Base-by-base conservation (phyloP, 2,329 filamentous ascomycete genomes). In the Cladosporium oxysporum region DNA sequence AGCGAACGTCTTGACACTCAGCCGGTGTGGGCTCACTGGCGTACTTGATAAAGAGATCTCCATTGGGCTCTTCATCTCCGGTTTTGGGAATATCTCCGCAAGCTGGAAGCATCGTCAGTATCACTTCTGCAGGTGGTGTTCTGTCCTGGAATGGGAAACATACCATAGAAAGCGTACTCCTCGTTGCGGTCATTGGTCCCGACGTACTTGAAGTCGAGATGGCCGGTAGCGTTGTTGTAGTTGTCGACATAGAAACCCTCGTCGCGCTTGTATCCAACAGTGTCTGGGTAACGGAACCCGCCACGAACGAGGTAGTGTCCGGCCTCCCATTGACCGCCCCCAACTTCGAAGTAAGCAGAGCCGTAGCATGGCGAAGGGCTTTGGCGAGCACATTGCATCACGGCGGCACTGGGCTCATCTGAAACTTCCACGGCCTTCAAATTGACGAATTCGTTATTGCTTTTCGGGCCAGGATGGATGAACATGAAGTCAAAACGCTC, bases 141-240 rank as follows among this genome's bases (percentile, higher is more conserved):
- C 21, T 21, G n/a, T 18, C 29, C 21, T 11, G 26, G 5, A 18
- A 21, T 7, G 41, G 18, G 26, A 29, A 10, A 47, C 58, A n/a
- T 49, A 60, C 58, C 58, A 35, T 60, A 60, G 41, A 60, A 60
- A 1, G 58, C 58, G n/a, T 60, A 60, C 14, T 47, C 37, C n/a
- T 18, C 23, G 10, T 33, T 44, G 10, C 41, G 41, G 10, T 47
- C 41, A n/a, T 47, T 47, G 8, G 14, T 28, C 11, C 35, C 35
- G 28, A 18, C n/a, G 41, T 60, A 60, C 26, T 29, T 28, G 18
- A 60, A 31, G 23, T 49, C 37, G n/a, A 29, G 37, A 49, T 12
- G n/a, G 18, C 58, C 41, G 8, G 58, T 60, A 41, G 44, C 41
- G 4, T 60, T 60, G 58, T 49, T 49, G 41, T 60, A 60, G 16